Evolutionary conservation across 2,329 filamentous ascomycete genomes (phyloP), one percentile per base, ranked within the genome.

Genomic region (Clathrospora elynae): DNA sequence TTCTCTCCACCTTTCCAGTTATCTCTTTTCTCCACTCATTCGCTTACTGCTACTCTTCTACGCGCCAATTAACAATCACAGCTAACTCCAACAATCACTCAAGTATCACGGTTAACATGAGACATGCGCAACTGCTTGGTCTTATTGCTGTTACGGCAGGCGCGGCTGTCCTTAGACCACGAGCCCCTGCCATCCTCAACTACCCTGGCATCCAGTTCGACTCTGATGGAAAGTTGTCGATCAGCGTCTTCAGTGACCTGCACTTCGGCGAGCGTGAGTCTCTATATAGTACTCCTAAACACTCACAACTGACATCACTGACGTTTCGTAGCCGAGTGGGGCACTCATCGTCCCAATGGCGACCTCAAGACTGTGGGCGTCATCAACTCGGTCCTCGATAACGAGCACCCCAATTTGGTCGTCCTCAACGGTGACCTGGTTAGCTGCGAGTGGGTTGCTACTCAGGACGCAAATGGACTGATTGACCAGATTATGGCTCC

Each of bases 341-440:
- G n/a, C n/a, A n/a, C 33, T 35, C 29, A 20, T 18, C 49, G 51
- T 0, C 39, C 37, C 14, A 28, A 70, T 73, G 20, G 78, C 81
- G 85, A 88, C 62, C 59, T 74, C 45, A 79, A 80, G 36, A 81
- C 81, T 0, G 68, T 79, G 3, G 53, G 68, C 4, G 81, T 87
- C 0, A 80, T 88, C 55, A 74, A 76, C 35, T 68, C 72, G 1
- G 71, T 88, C 5, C 75, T 89, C 1, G 73, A 81, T 23, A 66
- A 63, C 0, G 85, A 88, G 44, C 55, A 46, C 0, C 78, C 81
- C 0, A 73, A 82, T 25, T 73, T 89, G 0, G 84, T 86, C 0
- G 80, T 89, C 0, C 66, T 89, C 18, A 89, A 88, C 40, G 86
- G 86, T 10, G 86, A 89, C 55, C 73, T 89, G 3, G 83, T 87